Conservation (phyloP, 1,139 yeast species). For the Scheffersomyces cryptocercus region DNA sequence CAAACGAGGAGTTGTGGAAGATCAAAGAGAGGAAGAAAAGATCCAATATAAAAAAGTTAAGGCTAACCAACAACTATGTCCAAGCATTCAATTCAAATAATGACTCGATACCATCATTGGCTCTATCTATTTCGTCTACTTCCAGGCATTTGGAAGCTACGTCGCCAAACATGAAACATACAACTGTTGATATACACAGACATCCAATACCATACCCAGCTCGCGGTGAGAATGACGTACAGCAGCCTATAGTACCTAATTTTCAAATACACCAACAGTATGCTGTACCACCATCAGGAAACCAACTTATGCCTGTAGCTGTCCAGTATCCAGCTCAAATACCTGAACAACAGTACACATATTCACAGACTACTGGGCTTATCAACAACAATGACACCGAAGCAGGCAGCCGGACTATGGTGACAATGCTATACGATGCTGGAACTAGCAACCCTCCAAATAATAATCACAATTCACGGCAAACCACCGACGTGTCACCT, state of each 20-base stretch:
- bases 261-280: neutral
- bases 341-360: neutral
- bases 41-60: conserved; percentile 8
- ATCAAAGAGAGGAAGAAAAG: conserved; percentile 18
- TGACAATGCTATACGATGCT: neutral
- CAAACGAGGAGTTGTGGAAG: conserved; percentile 22
- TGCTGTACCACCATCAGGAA: no score
- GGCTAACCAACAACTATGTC: neutral
- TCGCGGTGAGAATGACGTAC: no score
- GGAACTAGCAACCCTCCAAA: neutral
- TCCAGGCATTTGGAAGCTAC: neutral
- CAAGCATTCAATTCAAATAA: neutral
- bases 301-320: neutral
- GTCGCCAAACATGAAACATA: neutral
- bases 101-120: neutral
- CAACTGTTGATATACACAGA: neutral
- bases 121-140: neutral
- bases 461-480: no score
- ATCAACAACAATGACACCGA: neutral
- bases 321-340: neutral
- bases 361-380: neutral
- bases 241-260: neutral
- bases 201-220: neutral
- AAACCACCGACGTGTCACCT: neutral
- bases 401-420: neutral